Percentiles rank a stretch among this genome's conserved stretches.
Evolutionary conservation across 805 yeast species (phyloP).

Genomic region (Nakazawaea laoshanensis): DNA sequence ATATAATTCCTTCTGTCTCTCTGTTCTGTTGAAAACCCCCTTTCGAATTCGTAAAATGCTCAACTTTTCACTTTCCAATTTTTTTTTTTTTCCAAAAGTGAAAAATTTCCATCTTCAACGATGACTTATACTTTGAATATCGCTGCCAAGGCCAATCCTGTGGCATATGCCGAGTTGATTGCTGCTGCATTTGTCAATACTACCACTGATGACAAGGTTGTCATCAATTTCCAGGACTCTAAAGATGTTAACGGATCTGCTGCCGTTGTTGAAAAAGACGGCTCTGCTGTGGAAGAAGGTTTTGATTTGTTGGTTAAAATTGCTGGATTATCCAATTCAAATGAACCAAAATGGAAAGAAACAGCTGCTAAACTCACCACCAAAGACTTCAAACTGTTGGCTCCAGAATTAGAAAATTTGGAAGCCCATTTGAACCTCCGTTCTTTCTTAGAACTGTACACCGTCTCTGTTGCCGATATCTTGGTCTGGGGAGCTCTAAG

Average conservation of each 20-base stretch:
- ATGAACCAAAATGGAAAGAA: conserved; percentile 53
- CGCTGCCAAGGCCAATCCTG: conserved; percentile 80
- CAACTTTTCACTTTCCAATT: neutral
- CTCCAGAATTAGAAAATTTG: conserved; percentile 68
- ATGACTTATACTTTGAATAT: conserved; percentile 37
- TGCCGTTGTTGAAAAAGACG: conserved; percentile 33
- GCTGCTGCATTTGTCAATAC: conserved; percentile 71
- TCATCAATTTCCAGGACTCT: conserved; percentile 64
- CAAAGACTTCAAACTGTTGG: conserved; percentile 83
- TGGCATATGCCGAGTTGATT: conserved; percentile 71
- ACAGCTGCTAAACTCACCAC: conserved; percentile 65
- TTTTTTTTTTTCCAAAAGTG: neutral
- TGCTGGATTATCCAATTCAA: conserved; percentile 21
- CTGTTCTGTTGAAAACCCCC: too few relatives aligned
- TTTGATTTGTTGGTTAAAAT: conserved; percentile 36
- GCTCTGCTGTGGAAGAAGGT: conserved; percentile 30
- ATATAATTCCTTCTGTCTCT: too few relatives aligned
- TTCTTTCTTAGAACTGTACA: conserved; percentile 64
- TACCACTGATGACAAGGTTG: conserved; percentile 39
- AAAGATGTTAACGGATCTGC: conserved; percentile 44
- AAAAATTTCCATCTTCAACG: conserved; percentile 1
- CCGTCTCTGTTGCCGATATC: conserved; percentile 70
- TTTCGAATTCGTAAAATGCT: neutral
- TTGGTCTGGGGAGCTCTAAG: conserved; percentile 91
- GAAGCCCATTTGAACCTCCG: conserved; percentile 82